Evolutionary conservation across 495 filamentous ascomycete species (phyloP), one percentile per base, ranked within the genome.

Genomic region (Astrothelium macrocarpum): DNA sequence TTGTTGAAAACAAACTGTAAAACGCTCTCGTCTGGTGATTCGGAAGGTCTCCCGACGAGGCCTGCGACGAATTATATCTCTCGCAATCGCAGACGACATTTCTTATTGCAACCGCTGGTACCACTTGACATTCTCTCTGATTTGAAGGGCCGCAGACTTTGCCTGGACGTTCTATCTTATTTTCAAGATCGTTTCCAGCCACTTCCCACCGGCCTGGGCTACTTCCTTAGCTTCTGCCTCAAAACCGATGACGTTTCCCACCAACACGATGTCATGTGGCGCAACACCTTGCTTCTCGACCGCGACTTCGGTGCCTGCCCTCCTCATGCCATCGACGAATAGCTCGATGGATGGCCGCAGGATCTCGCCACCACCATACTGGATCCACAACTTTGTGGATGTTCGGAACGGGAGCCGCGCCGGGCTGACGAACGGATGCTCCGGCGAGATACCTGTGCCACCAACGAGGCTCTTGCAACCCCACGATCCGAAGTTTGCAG

Each of bases 401-500:
- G 34, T 39, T 39, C 14, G 34, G 34, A 39, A 39, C 34, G 34
- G 34, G 5, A 5, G 34, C 5, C 34, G 34, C 34, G 34, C 34
- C 14, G 34, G 34, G 34, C 34, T 39, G 34, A 39, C 34, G 34
- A 5, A 39, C 14, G 34, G 34, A 39, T 39, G 34, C 14, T 14
- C 34, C 14, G 34, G 34, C 34, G 5, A 5, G 34, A 39, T 14
- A 14, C 34, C 34, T 14, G 34, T 39, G 34, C 34, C 34, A 14
- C 34, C 34, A 39, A 39, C 34, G 34, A 39, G 34, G 14, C 34
- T 39, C 34, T 39, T 39, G 34, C 34, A 39, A 14, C 77, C 79
- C 73, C 77, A 78, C 12, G 59, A 67, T 1, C 64, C 70, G 53
- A 79, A 74, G 0, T 43, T 59, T 9, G 65, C 46, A 1, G 72